Percentiles rank a stretch among this genome's conserved stretches.
phyloP scores from a whole-genome alignment of 73 alveolate genomes.

The Effrenium voratum region DNA sequence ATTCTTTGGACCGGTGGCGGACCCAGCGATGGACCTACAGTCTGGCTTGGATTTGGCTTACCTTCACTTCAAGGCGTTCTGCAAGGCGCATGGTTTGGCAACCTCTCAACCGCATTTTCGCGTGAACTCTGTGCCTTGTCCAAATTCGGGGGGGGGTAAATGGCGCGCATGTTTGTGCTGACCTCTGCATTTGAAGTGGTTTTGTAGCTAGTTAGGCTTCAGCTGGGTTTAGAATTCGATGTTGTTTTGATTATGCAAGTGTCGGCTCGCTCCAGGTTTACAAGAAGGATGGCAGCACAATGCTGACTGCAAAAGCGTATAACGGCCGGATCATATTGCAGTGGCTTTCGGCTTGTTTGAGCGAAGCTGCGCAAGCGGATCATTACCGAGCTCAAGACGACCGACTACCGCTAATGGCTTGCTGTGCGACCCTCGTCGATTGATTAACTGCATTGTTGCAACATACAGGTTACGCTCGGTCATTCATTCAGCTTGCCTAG shows the following conservation, averaged over 20 bases:
- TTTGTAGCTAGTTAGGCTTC: neutral
- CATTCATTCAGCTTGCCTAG: neutral
- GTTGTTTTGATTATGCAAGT: neutral
- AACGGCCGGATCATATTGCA: neutral
- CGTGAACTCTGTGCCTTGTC: neutral
- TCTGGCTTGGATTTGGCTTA: neutral
- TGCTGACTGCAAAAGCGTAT: conserved; percentile 7
- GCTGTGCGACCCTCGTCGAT: neutral
- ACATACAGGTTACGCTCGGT: neutral
- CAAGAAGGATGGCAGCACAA: neutral
- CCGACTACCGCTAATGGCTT: neutral
- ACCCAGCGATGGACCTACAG: neutral
- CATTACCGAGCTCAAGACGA: neutral
- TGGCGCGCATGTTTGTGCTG: neutral
- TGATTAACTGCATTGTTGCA: too few relatives aligned
- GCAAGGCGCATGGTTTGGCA: neutral
- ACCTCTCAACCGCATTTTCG: neutral
- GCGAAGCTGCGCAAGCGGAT: neutral
- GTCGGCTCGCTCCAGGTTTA: neutral
- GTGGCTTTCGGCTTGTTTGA: neutral
- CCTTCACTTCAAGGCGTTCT: neutral
- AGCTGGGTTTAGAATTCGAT: neutral
- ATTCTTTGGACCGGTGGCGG: neutral
- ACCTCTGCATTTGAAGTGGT: neutral
- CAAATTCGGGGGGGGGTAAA: neutral